Conservation (phyloP, 2,329 filamentous ascomycete genomes). For the Phyllosticta ampelicida region DNA sequence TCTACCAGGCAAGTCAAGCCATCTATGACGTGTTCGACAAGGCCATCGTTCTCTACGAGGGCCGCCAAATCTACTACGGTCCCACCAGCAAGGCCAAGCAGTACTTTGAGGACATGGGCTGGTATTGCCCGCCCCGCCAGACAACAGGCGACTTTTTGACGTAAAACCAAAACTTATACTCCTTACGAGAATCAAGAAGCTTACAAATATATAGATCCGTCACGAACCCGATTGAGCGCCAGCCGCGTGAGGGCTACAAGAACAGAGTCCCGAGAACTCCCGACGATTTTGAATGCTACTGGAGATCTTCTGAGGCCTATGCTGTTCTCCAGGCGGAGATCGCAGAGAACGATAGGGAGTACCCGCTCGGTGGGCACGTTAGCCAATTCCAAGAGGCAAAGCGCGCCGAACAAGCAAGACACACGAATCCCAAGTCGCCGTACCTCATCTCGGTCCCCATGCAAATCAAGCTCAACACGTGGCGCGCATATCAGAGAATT, state of each 20-base stretch:
- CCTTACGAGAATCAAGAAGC: no score
- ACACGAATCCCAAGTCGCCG: conserved; percentile 44
- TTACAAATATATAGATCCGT: no score
- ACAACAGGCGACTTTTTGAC: conserved; percentile 69
- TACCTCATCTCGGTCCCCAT: conserved; percentile 47
- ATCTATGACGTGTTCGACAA: conserved; percentile 62
- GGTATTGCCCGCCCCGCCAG: conserved; percentile 54
- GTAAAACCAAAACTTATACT: no score
- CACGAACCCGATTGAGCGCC: conserved; percentile 40
- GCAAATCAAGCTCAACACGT: conserved; percentile 24
- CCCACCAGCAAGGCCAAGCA: conserved; percentile 46
- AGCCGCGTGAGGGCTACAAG: conserved; percentile 32
- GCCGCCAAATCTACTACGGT: conserved; percentile 68
- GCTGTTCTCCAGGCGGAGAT: conserved; percentile 38
- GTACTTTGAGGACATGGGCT: conserved; percentile 62
- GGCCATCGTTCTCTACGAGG: conserved; percentile 62
- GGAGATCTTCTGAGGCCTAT: conserved; percentile 42
- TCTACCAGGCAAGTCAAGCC: conserved; percentile 42
- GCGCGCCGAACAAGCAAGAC: conserved; percentile 42
- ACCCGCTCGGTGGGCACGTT: conserved; percentile 24
- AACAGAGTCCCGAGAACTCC: conserved; percentile 37
- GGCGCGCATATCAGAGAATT: conserved; percentile 24
- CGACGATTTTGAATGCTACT: conserved; percentile 39
- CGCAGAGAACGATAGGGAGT: conserved; percentile 37
- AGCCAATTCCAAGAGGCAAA: conserved; percentile 29